Base-by-base conservation (phyloP, 1,284 basidiomycete genomes). In the Ustilago hordei region DNA sequence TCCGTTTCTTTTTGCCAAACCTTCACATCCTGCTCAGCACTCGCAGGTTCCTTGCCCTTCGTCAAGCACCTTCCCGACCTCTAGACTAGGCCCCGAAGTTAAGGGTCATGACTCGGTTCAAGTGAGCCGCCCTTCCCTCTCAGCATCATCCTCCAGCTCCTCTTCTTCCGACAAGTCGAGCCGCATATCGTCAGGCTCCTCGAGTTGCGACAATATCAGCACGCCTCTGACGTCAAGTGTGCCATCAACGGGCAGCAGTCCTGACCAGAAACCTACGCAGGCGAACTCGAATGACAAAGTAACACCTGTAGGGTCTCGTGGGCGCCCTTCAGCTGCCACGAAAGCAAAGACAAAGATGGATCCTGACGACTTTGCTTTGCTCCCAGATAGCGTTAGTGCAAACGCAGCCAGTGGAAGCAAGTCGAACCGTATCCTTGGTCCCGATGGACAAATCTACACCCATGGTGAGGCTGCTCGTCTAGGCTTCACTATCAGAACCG, bases 401-500 rank as follows among this genome's bases (percentile, higher is more conserved):
- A 19, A 15, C 4, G 11, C 62, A 9, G 60, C 39, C 31, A 17
- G 55, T 19, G n/a, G 28, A 9, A 64, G 36, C 60, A 72, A 62
- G 45, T 48, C 64, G 9, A 69, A 69, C 36, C 65, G 45, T 34
- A 70, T 80, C 23, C 62, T 80, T 23, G 73, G 72, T 8, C 78
- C 75, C 7, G 75, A 75, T 45, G 78, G 76, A 12, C 55, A 73
- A 19, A 41, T 63, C 8, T 73, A 75, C 54, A 73, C 78, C 0
- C 78, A 72, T 43, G 78, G 77, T 32, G 73, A 79, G 12, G 79
- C 79, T 3, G 77, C 72, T 17, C 59, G 57, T 38, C 65, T 73
- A 0, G 77, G 79, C 12, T 64, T 82, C 38, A 76, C 75, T 60
- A 74, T 81, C 17, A 68, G 81, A n/a, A 79, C 79, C 2, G 78